Evolutionary conservation across 768 basidiomycete species (phyloP).

Genomic region (Tulasnella sp.): DNA sequence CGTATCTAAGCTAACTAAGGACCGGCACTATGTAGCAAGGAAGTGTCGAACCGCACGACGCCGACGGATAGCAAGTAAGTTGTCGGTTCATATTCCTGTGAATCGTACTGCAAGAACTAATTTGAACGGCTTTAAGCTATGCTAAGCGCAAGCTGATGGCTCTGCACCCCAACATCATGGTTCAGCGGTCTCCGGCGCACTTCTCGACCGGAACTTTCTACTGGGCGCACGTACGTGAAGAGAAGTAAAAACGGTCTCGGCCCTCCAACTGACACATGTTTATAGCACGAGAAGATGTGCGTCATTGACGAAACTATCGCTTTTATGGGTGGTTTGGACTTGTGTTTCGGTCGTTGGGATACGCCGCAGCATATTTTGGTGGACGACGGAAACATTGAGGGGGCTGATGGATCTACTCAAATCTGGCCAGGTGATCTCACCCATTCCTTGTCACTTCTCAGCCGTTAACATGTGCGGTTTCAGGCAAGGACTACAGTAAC

Average conservation of each 20-base stretch:
- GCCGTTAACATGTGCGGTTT: not conserved
- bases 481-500: slow-evolving; percentile 94
- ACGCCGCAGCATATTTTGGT: slow-evolving; percentile 85
- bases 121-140: slow-evolving; percentile 39
- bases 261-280: not conserved
- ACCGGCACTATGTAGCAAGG: slow-evolving; percentile 45
- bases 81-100: not conserved
- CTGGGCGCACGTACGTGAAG: slow-evolving; percentile 84
- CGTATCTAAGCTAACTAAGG: not conserved
- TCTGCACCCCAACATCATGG: slow-evolving; percentile 86
- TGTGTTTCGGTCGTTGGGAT: slow-evolving; percentile 97
- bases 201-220: slow-evolving; percentile 96
- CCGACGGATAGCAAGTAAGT: slow-evolving; percentile 84
- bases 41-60: slow-evolving; percentile 91
- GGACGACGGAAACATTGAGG: slow-evolving; percentile 57
- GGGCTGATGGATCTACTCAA: slow-evolving; percentile 41
- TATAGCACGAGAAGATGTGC: slow-evolving; percentile 92
- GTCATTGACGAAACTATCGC: slow-evolving; percentile 95
- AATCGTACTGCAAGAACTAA: not conserved
- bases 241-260: not conserved
- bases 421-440: slow-evolving; percentile 75
- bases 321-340: slow-evolving; percentile 95
- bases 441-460: not conserved
- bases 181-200: slow-evolving; percentile 95
- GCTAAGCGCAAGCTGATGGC: slow-evolving; percentile 69